Evolutionary conservation across 2,329 filamentous ascomycete genomes (phyloP).

Genomic region (Nigrospora sphaerica): DNA sequence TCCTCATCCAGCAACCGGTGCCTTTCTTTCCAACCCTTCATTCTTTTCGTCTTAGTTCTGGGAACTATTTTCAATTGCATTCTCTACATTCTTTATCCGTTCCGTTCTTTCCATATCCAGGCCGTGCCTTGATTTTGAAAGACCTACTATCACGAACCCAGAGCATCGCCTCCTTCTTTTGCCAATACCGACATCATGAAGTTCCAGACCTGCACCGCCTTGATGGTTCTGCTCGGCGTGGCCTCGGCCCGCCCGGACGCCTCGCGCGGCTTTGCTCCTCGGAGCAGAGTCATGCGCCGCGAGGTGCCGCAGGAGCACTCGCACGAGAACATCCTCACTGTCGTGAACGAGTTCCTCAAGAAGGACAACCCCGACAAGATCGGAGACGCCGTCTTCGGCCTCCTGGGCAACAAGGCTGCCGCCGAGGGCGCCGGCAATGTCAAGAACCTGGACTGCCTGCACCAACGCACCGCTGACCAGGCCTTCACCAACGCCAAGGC

Average conservation of each 20-base stretch:
- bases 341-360: constrained; percentile 18
- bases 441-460: constrained; percentile 34
- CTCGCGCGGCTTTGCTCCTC: constrained; percentile 2
- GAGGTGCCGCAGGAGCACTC: constrained; percentile 28
- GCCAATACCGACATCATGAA: constrained; percentile 20
- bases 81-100: constrained; percentile 9
- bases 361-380: constrained; percentile 24
- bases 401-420: constrained; percentile 39
- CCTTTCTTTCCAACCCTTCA: constrained; percentile 16
- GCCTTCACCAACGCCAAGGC: constrained; percentile 54
- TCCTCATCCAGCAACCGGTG: constrained; percentile 18
- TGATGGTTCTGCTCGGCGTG: constrained; percentile 20
- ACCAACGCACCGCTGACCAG: constrained; percentile 46
- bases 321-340: constrained; percentile 21
- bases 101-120: constrained; percentile 13
- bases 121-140: constrained; percentile 18
- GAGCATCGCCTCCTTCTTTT: not conserved
- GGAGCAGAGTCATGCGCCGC: constrained; percentile 9
- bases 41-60: constrained; percentile 23
- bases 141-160: constrained; percentile 1
- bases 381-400: constrained; percentile 21
- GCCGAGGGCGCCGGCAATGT: constrained; percentile 31
- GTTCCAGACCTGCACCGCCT: constrained; percentile 19
- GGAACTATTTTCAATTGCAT: constrained; percentile 16
- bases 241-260: constrained; percentile 23